Base-by-base conservation (phyloP, 345 rosid species). In the Bretschneidera sinensis region DNA sequence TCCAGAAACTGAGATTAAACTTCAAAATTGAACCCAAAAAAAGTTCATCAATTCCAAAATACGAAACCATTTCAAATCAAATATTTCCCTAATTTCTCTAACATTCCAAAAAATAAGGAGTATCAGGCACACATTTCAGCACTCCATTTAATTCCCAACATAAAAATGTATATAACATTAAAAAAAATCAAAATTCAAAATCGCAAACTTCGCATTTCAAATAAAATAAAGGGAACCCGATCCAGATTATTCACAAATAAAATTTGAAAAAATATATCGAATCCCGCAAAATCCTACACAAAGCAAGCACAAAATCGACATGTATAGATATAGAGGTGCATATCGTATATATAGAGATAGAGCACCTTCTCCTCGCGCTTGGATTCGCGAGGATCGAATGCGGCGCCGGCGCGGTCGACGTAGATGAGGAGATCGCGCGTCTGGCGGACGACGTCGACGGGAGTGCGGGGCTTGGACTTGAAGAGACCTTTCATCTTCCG, bases 401-500 rank as follows among this genome's bases (percentile, higher is more conserved):
- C n/a, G 43, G 75, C 59, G 68, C 2, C 53, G 55, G 73, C 48
- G 31, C 74, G 72, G 35, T 78, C 76, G 21, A 68, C 81, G 28
- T 61, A 87, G 55, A 76, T 76, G 43, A 92, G 96, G 57, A 92
- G 90, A 77, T 92, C 95, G 63, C 95, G 96, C 10, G 96, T 81
- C 55, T 92, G 97, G 11, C 90, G 84, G 33, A 94, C 95, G 65
- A 84, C 67, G 57, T 94, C 99, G 49, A 71, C 77, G 0, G 96
- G 97, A 55, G 97, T 89, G 0, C 96, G 94, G 13, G 96, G 90
- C 78, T 89, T 92, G 17, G 85, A 76, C 76, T 92, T 92, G 78
- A 92, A 89, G 22, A 88, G 78, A 0, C 95, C 90, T 69, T 92
- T 92, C 97, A 87, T 85, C 72, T 78, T 85, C 21, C 60, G 43